These are phyloP conservation scores for Pichia sp. DNA, from an alignment of 1,139 yeast genomes.

Conservation along the genomic window DNA sequence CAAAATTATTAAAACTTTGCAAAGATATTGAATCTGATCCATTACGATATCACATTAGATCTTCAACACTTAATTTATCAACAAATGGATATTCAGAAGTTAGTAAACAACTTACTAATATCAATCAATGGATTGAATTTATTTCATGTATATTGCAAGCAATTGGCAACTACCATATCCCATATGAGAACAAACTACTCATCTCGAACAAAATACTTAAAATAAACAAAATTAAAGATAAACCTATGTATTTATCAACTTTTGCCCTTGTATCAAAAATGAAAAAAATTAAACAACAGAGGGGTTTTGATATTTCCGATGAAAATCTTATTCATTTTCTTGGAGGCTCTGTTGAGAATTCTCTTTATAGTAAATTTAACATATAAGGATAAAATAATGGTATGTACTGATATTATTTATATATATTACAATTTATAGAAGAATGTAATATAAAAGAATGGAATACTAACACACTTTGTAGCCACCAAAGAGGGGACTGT, in stretches of 20 bases:
- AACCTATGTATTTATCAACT: conserved; percentile 6
- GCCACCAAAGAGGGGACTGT: conserved; percentile 32
- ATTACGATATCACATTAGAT: conserved; percentile 43
- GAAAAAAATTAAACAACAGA: conserved; percentile 2
- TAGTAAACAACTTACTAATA: conserved; percentile 34
- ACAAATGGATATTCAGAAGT: conserved; percentile 31
- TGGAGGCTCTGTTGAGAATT: conserved; percentile 15
- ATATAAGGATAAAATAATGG: neutral
- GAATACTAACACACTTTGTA: conserved; percentile 8
- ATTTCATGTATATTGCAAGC: conserved; percentile 33
- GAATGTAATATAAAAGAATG: neutral
- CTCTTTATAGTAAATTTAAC: neutral
- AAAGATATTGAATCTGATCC: conserved; percentile 45
- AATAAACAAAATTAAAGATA: conserved; percentile 24
- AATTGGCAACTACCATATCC: conserved; percentile 24
- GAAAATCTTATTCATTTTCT: conserved; percentile 6
- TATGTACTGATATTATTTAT: neutral
- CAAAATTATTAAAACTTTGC: conserved; percentile 39
- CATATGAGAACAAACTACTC: conserved; percentile 31
- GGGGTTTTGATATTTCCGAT: conserved; percentile 6
- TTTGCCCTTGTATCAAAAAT: conserved; percentile 9
- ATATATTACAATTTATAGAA: neutral
- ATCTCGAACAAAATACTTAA: conserved; percentile 43
- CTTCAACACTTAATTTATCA: conserved; percentile 37
- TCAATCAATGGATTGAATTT: conserved; percentile 31